Conservation (phyloP, 2,329 filamentous ascomycete genomes). For the Davidsoniella virescens region DNA sequence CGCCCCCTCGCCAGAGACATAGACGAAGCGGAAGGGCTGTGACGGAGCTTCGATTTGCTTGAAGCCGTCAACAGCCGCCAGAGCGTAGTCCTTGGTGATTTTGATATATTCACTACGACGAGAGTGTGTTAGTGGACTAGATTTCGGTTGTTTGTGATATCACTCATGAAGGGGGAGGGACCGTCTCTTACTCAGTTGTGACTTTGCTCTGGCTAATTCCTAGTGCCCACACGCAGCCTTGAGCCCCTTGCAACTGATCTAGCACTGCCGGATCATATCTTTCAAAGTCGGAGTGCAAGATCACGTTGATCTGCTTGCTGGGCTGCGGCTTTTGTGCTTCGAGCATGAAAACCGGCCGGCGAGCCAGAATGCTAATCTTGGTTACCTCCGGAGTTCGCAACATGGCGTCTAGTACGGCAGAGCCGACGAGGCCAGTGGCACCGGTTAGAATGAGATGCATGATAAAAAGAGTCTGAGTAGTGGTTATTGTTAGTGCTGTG, state of each 20-base stretch:
- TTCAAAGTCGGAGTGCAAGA: conserved; percentile 51
- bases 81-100: conserved; percentile 51
- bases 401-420: conserved; percentile 44
- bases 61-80: conserved; percentile 48
- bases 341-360: conserved; percentile 47
- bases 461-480: conserved; percentile 4
- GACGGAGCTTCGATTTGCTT: conserved; percentile 24
- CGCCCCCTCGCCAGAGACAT: conserved; percentile 49
- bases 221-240: conserved; percentile 58
- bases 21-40: conserved; percentile 51
- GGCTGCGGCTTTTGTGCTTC: conserved; percentile 33
- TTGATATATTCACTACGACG: conserved; percentile 39
- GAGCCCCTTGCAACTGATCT: conserved; percentile 42
- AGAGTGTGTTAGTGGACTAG: neutral
- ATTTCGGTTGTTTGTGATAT: neutral
- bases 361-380: conserved; percentile 51
- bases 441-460: conserved; percentile 54
- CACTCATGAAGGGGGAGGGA: neutral
- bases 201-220: conserved; percentile 48
- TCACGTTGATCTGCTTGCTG: conserved; percentile 39
- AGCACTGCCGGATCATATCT: conserved; percentile 42
- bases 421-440: conserved; percentile 51
- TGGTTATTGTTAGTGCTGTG: too few relatives aligned
- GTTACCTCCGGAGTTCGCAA: conserved; percentile 36
- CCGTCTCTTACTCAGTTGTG: conserved; percentile 33